Evolutionary conservation across 2,329 filamentous ascomycete genomes (phyloP), one percentile per base, ranked within the genome.

Genomic region (Claviceps sorghi): DNA sequence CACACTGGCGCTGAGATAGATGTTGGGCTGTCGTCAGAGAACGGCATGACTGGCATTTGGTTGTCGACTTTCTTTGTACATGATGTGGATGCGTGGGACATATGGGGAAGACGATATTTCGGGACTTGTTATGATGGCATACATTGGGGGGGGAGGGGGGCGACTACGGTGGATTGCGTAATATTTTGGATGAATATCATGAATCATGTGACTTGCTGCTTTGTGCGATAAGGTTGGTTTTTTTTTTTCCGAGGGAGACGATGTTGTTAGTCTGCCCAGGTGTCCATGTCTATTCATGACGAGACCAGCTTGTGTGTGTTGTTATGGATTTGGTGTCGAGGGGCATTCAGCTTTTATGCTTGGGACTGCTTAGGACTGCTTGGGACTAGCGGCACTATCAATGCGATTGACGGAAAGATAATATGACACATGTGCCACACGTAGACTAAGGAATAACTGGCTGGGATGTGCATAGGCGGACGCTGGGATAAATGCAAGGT

Each of bases 1-100:
- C 13, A 69, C 65, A 40, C 49, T 70, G 53, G 62, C 66, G 15
- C 56, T 70, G 48, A 61, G 68, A 57, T 70, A 53, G 34, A 44
- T 48, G 32, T 4, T n/a, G 21, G 29, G 26, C 2, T 2, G 9
- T 46, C 26, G 26, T 26, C 26, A 5, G 26, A 5, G 26, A 5
- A 26, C 26, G 5, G 44, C 17, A 19, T 42, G n/a, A 26, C n/a
- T 45, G 13, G 15, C n/a, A n/a, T 17, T 2, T 15, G 10, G 21
- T 22, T n/a, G n/a, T 32, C n/a, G 26, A 4, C 6, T 8, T 54
- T 52, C 19, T 47, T 46, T 52, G 47, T 52, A 52, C 22, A 52
- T 50, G 40, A 42, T 26, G 19, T 22, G 21, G 11, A 48, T 22
- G 15, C 21, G 15, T 48, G 44, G 32, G 34, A 26, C n/a, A 32